Conservation (phyloP, 305 asterid species). For the Fraxinus nigra region DNA sequence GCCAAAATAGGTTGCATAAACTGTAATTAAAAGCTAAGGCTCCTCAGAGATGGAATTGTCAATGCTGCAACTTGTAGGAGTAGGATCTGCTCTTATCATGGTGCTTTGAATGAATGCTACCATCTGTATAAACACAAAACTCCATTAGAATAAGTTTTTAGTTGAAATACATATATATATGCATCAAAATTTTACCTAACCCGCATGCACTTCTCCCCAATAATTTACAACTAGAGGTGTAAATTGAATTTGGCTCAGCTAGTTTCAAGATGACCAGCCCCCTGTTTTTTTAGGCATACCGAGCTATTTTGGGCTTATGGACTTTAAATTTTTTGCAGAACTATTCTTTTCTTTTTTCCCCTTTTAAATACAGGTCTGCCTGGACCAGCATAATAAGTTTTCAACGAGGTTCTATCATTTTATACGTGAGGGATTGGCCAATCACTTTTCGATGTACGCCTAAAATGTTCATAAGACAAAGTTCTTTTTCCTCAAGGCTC, state of each 20-base stretch:
- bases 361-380: neutral
- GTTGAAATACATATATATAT: neutral
- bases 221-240: neutral
- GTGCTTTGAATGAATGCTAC: slow-evolving; percentile 67
- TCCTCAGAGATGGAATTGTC: slow-evolving; percentile 25
- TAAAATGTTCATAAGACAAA: neutral
- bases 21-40: slow-evolving; percentile 30
- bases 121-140: slow-evolving; percentile 43
- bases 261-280: neutral
- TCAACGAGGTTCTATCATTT: neutral
- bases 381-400: neutral
- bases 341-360: neutral
- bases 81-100: slow-evolving; percentile 42
- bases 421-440: neutral
- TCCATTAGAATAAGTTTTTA: neutral
- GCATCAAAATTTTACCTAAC: neutral
- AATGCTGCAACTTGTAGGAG: slow-evolving; percentile 16
- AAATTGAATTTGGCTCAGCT: neutral
- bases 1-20: neutral
- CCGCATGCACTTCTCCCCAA: neutral
- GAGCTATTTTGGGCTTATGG: neutral
- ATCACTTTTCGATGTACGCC: neutral
- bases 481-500: neutral
- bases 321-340: neutral
- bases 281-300: neutral